These are phyloP conservation scores for Nemania diffusa DNA, from an alignment of 2,329 filamentous ascomycete genomes.

Conservation along the genomic window DNA sequence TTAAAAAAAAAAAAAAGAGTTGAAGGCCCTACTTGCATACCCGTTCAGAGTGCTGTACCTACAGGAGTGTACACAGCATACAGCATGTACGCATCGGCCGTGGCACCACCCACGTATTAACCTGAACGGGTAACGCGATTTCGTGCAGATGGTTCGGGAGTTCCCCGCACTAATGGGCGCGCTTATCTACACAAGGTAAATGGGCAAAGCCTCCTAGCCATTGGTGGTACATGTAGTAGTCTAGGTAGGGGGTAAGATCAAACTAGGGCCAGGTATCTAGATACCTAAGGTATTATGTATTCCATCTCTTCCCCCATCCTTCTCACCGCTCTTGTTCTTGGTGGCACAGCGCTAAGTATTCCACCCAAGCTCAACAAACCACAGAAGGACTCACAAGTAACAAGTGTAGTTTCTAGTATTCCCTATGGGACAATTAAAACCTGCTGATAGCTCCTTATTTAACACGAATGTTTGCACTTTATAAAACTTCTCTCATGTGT, in stretches of 20 bases:
- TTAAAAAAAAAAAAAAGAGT: not conserved
- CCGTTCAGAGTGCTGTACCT: not conserved
- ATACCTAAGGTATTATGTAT: conserved; percentile 12
- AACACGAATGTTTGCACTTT: not conserved
- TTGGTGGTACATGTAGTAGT: too few species aligned
- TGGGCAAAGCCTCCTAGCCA: not conserved
- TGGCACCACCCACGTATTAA: conserved; percentile 36
- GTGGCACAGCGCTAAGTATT: not conserved
- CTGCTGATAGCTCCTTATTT: not conserved
- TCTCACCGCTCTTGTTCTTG: conserved; percentile 30
- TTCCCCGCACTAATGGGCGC: conserved; percentile 42
- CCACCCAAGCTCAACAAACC: not conserved
- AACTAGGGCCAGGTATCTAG: conserved; percentile 5
- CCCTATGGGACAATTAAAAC: not conserved
- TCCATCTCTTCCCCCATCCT: not conserved
- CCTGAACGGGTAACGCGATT: conserved; percentile 38
- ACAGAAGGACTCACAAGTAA: not conserved
- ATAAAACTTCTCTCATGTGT: not conserved
- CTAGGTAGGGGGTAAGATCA: too few species aligned
- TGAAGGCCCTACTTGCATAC: not conserved
- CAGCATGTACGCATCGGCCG: not conserved
- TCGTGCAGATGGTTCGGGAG: conserved; percentile 40
- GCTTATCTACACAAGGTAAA: conserved; percentile 28
- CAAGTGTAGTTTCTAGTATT: not conserved
- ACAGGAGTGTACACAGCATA: not conserved